Evolutionary conservation across 2,329 filamentous ascomycete genomes (phyloP), one percentile per base, ranked within the genome.

Genomic region (Aureobasidium sp.): DNA sequence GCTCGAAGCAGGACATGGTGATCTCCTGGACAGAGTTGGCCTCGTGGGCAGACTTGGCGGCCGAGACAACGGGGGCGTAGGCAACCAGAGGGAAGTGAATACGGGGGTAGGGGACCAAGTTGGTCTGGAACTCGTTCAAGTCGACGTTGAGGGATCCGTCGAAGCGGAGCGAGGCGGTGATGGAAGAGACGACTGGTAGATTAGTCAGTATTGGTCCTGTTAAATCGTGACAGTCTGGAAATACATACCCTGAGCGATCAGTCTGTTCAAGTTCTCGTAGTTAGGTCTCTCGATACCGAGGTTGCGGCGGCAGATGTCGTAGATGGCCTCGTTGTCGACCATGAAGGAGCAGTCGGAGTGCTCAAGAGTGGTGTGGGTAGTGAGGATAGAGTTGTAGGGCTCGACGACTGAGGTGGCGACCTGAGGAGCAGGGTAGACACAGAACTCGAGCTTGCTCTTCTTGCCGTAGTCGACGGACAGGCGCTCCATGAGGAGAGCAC

Each of bases 361-460:
- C 86, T 99, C 94, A 63, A 99, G 87, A 68, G 94, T 97, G 75
- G 92, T 97, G 86, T 99, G 94, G 67, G 94, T 97, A 71, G 94
- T 97, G 70, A 99, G 87, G 76, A 97, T 97, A 58, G 94, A 97
- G 87, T 99, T 99, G 87, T 99, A 99, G 65, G 94, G 94, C 87
- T 99, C 94, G 68, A 99, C 94, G 65, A 99, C 93, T 48, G 94
- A 95, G 73, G 93, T 97, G 70, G 93, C 91, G 69, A 94, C 94
- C 82, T 96, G 92, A 64, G 94, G 94, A 70, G 94, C 92, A 73
- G 94, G 94, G 83, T 99, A 99, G 74, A 99, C 92, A 74, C 91
- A 96, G 85, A 99, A 99, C 81, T 99, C 94, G 67, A 99, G 86
- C 88, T 99, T 99, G 86, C 90, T 95, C 88, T 99, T 99, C 88